Base-by-base conservation (phyloP, 2,329 filamentous ascomycete species). In the Cadophora gregata region DNA sequence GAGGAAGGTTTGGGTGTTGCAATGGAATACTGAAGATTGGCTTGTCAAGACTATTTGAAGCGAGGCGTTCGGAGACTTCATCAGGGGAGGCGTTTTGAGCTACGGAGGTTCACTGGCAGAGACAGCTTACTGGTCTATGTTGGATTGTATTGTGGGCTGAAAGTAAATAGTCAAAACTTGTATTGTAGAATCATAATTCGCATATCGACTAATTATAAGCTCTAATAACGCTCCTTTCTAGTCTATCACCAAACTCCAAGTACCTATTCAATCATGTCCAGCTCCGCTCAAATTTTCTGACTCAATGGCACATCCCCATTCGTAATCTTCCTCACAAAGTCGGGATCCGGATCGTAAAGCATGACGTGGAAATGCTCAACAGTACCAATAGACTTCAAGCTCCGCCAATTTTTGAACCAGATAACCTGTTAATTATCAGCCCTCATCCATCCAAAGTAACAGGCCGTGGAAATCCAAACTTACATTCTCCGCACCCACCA, bases 321-420 rank as follows among this genome's bases (percentile, higher is more conserved):
- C 6, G 93, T 97, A 68, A 97, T 84, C 64, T 87, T 81, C 61
- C 81, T 80, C 55, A 97, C 79, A 71, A 96, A 93, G 3, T 81
- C 83, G 47, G 83, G 81, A 73, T 95, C 89, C 0, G 93, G 90
- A 72, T 92, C 84, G 77, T 90, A 91, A 63, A 97, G 82, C 93
- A 97, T 93, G 75, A 97, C 90, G 78, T 98, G 95, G 76, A 98
- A 96, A 78, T 98, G 95, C 82, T 97, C 94, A 12, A 98, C 87
- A 0, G 91, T 88, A 73, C 93, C 88, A 31, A 98, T 87, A 27
- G 91, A 96, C 81, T 97, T 97, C 71, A 97, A 81, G 19, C 85
- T 87, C 63, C 83, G 86, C 93, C 93, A 97, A 75, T 98, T 98
- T 81, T 92, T 93, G 80, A 96, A 96, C 92, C 92, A 96, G 42